These are phyloP conservation scores for Stygiomarasmius scandens DNA, from an alignment of 1,284 basidiomycete species.

Conservation along the genomic window DNA sequence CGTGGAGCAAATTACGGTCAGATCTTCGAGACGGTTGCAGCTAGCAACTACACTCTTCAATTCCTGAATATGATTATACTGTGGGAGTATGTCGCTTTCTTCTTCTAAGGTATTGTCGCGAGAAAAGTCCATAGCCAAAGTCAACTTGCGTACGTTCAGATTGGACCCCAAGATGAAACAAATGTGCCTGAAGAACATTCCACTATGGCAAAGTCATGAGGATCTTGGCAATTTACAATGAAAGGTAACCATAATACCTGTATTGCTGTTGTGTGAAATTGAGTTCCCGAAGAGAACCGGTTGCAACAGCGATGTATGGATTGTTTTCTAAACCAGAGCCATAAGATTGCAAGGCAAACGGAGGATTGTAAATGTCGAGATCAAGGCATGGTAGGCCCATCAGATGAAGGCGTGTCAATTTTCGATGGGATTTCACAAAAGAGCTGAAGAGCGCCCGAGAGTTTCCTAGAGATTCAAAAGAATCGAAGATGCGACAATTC, in stretches of 20 bases:
- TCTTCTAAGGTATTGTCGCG: not conserved
- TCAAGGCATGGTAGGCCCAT: conserved; percentile 4
- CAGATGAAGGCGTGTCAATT: not conserved
- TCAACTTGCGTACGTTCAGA: conserved; percentile 1
- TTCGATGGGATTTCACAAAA: conserved; percentile 7
- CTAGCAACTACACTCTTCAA: conserved; percentile 3
- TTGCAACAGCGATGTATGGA: not conserved
- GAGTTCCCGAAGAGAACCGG: not conserved
- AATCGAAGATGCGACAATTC: conserved; percentile 31
- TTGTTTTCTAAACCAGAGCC: not conserved
- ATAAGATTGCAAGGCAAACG: not conserved
- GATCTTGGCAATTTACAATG: not conserved
- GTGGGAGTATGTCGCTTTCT: not conserved
- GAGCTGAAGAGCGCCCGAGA: not conserved
- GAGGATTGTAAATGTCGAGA: not conserved
- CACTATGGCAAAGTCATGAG: not conserved
- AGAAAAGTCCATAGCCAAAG: conserved; percentile 15
- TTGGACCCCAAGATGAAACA: not conserved
- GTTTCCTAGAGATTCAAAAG: not conserved
- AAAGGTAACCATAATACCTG: not conserved
- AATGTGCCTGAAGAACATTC: not conserved
- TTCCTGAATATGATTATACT: conserved; percentile 6
- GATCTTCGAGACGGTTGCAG: conserved; percentile 1
- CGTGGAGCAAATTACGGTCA: conserved; percentile 12
- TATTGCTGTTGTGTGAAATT: conserved; percentile 2